Evolutionary conservation across 2,329 filamentous ascomycete genomes (phyloP).

Genomic region (Fusarium equiseti): DNA sequence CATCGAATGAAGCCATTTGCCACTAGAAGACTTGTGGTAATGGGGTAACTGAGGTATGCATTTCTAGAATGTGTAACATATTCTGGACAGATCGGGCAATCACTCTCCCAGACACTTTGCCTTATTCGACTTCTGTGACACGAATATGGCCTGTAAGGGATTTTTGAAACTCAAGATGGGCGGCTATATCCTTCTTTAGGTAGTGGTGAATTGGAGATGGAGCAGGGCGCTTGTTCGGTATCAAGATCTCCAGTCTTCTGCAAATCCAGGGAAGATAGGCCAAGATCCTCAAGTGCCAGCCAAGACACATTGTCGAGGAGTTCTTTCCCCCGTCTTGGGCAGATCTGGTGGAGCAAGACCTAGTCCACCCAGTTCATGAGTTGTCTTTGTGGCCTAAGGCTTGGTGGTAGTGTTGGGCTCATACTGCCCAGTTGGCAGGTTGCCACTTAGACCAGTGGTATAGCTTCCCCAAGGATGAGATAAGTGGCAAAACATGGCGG

Average conservation of each 20-base stretch:
- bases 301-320: neutral
- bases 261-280: neutral
- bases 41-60: neutral
- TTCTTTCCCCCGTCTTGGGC: no score
- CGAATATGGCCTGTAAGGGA: fast-evolving
- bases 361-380: no score
- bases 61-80: neutral
- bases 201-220: fast-evolving
- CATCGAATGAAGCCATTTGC: neutral
- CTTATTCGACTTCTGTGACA: neutral
- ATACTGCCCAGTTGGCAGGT: neutral
- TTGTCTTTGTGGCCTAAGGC: no score
- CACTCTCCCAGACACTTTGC: fast-evolving
- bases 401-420: no score
- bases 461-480: neutral
- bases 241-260: neutral
- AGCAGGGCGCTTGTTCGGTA: neutral
- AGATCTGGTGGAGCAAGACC: no score
- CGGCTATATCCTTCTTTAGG: neutral
- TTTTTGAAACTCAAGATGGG: neutral
- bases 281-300: neutral
- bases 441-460: neutral
- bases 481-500: neutral
- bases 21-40: fast-evolving
- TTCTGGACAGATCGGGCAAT: neutral